Base-by-base conservation (phyloP, 2,329 filamentous ascomycete species). In the Harringtonia lauricola region DNA sequence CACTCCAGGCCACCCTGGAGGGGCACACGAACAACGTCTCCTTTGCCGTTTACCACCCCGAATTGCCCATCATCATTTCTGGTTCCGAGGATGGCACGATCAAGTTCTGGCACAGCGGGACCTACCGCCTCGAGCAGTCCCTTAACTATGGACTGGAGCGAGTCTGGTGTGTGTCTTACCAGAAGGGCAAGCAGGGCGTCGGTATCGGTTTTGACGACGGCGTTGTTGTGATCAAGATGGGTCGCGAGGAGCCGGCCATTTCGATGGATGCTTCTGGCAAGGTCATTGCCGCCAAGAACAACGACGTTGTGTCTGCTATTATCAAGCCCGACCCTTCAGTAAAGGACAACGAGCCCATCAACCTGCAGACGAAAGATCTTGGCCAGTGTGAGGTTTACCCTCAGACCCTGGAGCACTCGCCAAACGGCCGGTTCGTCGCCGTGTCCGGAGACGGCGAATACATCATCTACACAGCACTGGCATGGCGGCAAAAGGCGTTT, bases 51-150 rank as follows among this genome's bases (percentile, higher is more conserved):
- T 98, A 96, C 61, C 92, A 98, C 64, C 92, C 92, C 2, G 90
- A 96, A 64, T 71, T 98, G 39, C 92, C 92, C 3, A 83, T 98
- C 52, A 98, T 98, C 57, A 90, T 98, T 45, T 96, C 92, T 21
- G 92, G 92, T 55, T 96, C 90, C 22, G 92, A 98, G 65, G 92
- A 98, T 63, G 90, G 90, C 51, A 95, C 89, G 1, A 81, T 98
- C 60, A 94, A 95, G 65, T 89, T 98, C 63, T 98, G 92, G 92
- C 89, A 98, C 61, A 89, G 90, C 51, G 95, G 95, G 59, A 98
- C 92, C 42, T 96, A 96, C 65, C 77, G 92, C 52, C 76, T 96
- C 47, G 92, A 96, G 64, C 92, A 96, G 60, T 94, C 89, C 1
- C 70, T 98, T 49, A 95, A 87, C 67, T 98, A 98, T 63, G 92